Percentiles rank a stretch among this genome's conserved stretches.
Conservation (phyloP, 805 yeast species). For the Teunomyces barrocoloradensis region DNA sequence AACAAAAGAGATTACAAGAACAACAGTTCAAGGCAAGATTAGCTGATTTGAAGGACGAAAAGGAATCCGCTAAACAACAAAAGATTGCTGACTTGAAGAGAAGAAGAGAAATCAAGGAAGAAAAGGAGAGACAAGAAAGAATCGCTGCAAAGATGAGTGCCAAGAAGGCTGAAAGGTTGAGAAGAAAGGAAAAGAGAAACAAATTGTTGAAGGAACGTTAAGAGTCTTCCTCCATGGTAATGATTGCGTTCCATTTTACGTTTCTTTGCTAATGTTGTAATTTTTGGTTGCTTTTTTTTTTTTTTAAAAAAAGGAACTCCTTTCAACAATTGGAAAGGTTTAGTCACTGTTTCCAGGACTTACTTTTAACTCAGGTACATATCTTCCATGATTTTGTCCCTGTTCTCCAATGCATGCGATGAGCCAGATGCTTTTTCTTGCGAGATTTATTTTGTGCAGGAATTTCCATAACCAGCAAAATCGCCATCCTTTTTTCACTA, state of each 20-base stretch:
- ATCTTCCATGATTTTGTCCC: neutral
- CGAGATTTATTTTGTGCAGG: neutral
- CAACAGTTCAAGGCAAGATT: slow-evolving; percentile 66
- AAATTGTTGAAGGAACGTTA: slow-evolving; percentile 88
- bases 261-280: too few species aligned
- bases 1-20: slow-evolving; percentile 63
- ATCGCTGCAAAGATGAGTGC: slow-evolving; percentile 87
- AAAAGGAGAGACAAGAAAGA: slow-evolving; percentile 81
- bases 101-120: slow-evolving; percentile 78
- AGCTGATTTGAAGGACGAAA: slow-evolving; percentile 74
- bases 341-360: too few species aligned
- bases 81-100: slow-evolving; percentile 61
- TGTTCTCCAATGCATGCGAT: neutral
- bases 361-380: too few species aligned
- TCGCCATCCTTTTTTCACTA: neutral
- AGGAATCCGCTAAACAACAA: slow-evolving; percentile 55
- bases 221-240: neutral
- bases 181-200: slow-evolving; percentile 91
- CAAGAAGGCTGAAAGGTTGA: slow-evolving; percentile 85
- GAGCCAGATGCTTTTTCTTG: neutral
- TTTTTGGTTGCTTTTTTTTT: too few species aligned
- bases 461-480: neutral
- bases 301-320: too few species aligned
- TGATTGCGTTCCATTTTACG: too few species aligned
- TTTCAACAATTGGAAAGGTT: too few species aligned